Evolutionary conservation across 768 basidiomycete genomes (phyloP).

Genomic region (Termitomyces sp.): DNA sequence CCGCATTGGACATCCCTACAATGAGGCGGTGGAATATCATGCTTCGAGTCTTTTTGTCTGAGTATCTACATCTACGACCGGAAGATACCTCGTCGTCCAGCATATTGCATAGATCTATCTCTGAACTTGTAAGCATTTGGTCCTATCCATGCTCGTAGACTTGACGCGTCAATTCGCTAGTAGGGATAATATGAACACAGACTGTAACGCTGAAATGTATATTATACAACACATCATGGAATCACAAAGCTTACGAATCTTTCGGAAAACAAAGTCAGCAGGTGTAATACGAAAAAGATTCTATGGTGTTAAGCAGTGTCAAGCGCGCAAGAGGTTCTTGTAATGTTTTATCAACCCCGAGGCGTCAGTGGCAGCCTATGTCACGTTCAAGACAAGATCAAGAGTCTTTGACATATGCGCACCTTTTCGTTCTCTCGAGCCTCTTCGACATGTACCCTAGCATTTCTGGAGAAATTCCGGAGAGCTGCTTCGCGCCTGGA

Average conservation of each 20-base stretch:
- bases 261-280: neutral
- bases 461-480: slow-evolving; percentile 24
- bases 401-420: slow-evolving; percentile 6
- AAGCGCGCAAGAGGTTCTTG: slow-evolving; percentile 23
- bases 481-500: slow-evolving; percentile 22
- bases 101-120: slow-evolving; percentile 28
- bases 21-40: slow-evolving; percentile 89
- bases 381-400: neutral
- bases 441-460: slow-evolving; percentile 27
- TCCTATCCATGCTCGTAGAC: neutral
- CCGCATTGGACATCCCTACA: slow-evolving; percentile 77
- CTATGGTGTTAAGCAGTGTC: neutral
- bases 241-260: neutral
- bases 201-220: slow-evolving; percentile 1
- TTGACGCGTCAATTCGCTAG: slow-evolving; percentile 10
- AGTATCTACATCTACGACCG: slow-evolving; percentile 76
- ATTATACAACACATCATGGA: neutral
- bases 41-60: slow-evolving; percentile 80
- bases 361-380: slow-evolving; percentile 28
- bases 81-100: slow-evolving; percentile 26
- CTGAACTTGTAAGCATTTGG: slow-evolving; percentile 42
- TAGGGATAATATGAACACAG: slow-evolving; percentile 11
- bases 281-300: neutral
- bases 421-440: slow-evolving; percentile 31
- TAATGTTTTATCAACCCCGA: slow-evolving; percentile 28